A percentile compares a stretch with the other conserved stretches of the same genome.
These are phyloP conservation scores for Phytophthora hybrid DNA, from an alignment of 352 stramenopile species.

Conservation along the genomic window DNA sequence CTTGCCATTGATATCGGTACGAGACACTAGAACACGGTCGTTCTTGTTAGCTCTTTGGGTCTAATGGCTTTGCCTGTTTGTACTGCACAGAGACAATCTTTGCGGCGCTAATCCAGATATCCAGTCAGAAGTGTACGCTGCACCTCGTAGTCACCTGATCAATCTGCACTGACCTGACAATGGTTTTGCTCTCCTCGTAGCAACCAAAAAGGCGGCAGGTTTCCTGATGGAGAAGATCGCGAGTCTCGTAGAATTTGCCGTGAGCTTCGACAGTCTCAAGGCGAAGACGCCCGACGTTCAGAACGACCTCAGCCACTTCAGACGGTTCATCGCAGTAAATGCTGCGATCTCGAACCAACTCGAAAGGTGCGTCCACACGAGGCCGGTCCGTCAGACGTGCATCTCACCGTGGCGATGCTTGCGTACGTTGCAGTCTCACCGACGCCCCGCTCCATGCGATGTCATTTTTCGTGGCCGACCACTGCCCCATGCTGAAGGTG, in stretches of 20 bases:
- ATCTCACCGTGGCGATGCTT: neutral
- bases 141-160: neutral
- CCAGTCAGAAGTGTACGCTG: slow-evolving; percentile 53
- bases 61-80: neutral
- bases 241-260: slow-evolving; percentile 60
- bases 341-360: slow-evolving; percentile 51
- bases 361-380: slow-evolving; percentile 40
- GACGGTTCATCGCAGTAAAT: slow-evolving; percentile 54
- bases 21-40: neutral
- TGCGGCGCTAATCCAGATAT: slow-evolving; percentile 55
- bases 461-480: slow-evolving; percentile 72
- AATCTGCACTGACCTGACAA: too few relatives aligned
- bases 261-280: slow-evolving; percentile 68
- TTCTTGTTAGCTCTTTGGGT: neutral
- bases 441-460: slow-evolving; percentile 59
- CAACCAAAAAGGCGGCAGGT: slow-evolving; percentile 48
- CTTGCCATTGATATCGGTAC: slow-evolving; percentile 54
- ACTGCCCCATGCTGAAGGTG: slow-evolving; percentile 68
- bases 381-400: neutral
- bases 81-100: slow-evolving; percentile 47
- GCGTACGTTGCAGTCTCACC: slow-evolving; percentile 27
- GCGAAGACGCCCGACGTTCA: slow-evolving; percentile 60
- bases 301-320: slow-evolving; percentile 74
- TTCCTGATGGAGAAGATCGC: slow-evolving; percentile 63
- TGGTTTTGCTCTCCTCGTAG: slow-evolving; percentile 16